Percentiles rank a stretch among this genome's conserved stretches.
phyloP scores from a whole-genome alignment of 2,329 filamentous ascomycete species.

The Penicillium decumbens region DNA sequence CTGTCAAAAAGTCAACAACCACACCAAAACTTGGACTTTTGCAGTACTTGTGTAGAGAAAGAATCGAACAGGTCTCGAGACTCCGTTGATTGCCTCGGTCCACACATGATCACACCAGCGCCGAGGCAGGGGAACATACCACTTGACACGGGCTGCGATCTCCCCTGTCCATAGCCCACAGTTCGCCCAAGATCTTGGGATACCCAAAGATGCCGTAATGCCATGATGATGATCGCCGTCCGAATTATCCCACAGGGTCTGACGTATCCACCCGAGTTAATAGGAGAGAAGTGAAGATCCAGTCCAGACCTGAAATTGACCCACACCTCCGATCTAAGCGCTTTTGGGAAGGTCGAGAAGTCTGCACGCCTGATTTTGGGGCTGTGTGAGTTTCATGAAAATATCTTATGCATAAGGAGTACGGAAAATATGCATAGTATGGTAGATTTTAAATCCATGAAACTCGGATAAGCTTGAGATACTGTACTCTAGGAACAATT shows the following conservation, averaged over 20 bases:
- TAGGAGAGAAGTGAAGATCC: conserved; percentile 5
- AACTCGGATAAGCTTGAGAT: background rate
- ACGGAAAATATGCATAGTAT: background rate
- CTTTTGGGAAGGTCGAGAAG: background rate
- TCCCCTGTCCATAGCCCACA: background rate
- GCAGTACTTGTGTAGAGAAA: background rate
- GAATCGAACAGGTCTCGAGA: background rate
- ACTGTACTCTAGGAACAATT: background rate
- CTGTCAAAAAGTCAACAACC: background rate
- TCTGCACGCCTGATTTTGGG: background rate
- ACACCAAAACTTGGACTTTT: background rate
- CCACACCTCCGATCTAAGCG: background rate
- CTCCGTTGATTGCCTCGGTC: background rate
- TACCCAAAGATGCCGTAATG: background rate
- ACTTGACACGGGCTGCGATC: background rate
- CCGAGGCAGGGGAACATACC: background rate
- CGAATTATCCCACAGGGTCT: conserved; percentile 7
- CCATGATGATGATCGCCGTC: conserved; percentile 19
- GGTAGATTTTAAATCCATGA: background rate
- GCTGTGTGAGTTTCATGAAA: background rate
- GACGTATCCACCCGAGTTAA: conserved; percentile 8
- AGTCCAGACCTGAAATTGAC: conserved; percentile 4
- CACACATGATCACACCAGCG: background rate
- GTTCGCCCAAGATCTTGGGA: background rate
- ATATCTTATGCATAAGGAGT: background rate